These are phyloP conservation scores for Opeltia flavorubescens DNA, from an alignment of 495 filamentous ascomycete genomes.

Conservation along the genomic window DNA sequence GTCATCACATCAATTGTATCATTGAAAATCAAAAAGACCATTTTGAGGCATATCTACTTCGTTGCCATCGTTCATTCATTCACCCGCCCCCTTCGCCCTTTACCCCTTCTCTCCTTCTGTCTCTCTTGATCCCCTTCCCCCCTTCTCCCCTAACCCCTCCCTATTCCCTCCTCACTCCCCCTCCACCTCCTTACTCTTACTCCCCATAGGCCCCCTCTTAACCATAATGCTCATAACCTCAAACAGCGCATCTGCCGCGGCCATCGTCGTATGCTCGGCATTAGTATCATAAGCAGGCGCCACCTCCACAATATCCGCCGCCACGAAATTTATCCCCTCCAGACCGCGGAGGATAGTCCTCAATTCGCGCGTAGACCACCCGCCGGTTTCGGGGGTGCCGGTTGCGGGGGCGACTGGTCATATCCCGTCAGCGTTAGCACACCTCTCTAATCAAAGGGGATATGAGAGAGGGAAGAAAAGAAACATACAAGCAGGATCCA, in stretches of 20 bases:
- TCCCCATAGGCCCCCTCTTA: conserved; percentile 33
- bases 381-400: conserved; percentile 76
- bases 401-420: conserved; percentile 58
- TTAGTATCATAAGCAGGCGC: conserved; percentile 56
- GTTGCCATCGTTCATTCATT: no score
- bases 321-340: conserved; percentile 61
- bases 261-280: conserved; percentile 54
- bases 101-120: no score
- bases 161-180: background rate
- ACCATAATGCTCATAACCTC: conserved; percentile 54
- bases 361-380: conserved; percentile 73
- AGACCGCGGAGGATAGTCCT: conserved; percentile 60
- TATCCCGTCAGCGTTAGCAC: no score
- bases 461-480: background rate
- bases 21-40: no score
- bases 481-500: conserved; percentile 65
- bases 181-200: background rate
- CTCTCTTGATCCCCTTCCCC: no score
- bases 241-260: conserved; percentile 51
- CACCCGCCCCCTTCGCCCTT: no score
- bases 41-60: no score
- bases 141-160: background rate
- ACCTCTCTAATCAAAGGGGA: background rate
- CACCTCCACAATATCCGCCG: conserved; percentile 68
- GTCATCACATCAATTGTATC: no score